Evolutionary conservation across 2,329 filamentous ascomycete species (phyloP), one percentile per base, ranked within the genome.

Genomic region (Phyllosticta paracitricarpa): DNA sequence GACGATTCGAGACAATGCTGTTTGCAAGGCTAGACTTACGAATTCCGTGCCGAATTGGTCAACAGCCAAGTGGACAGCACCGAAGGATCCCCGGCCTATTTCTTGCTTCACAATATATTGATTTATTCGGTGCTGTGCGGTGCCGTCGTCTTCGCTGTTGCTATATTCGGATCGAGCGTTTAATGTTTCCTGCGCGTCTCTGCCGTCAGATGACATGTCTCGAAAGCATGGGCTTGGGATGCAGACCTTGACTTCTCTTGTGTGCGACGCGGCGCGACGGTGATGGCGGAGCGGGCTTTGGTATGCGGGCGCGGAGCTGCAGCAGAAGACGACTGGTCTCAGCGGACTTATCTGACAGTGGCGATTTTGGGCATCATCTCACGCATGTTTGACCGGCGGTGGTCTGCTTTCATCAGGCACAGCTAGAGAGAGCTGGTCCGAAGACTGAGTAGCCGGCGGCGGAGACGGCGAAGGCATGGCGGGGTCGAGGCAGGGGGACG

Each of bases 31-130:
- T 26, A 59, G 56, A 51, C 88, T 81, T 81, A 96, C 93, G 83
- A 88, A 97, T 89, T 97, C 91, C 58, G 85, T 84, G 52, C 91
- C 93, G 76, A 87, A 94, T 73, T 96, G 91, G 76, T 99, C 93
- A 2, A 85, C 85, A 24, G 91, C 94, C 22, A 93, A 79, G 75
- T 97, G 91, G 14, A 99, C 94, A 10, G 92, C 88, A 7, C 94
- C 94, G 73, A 96, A 99, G 0, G 93, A 97, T 19, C 94, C 94
- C 65, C 91, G 83, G n/a, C 94, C 94, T 68, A 99, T 97, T 79
- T 97, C 93, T 72, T 96, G 89, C 73, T 89, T 87, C 70, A 99
- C 94, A 62, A 88, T 81, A 73, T 97, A 99, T 76, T 97, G 93
- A 73, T 97, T 97, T 77, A 97, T 93, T 62, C 86, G 84, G 71